A percentile compares a stretch with the other conserved stretches of the same genome.
phyloP scores from a whole-genome alignment of 2,329 filamentous ascomycete species.

The Fusarium denticulatum region DNA sequence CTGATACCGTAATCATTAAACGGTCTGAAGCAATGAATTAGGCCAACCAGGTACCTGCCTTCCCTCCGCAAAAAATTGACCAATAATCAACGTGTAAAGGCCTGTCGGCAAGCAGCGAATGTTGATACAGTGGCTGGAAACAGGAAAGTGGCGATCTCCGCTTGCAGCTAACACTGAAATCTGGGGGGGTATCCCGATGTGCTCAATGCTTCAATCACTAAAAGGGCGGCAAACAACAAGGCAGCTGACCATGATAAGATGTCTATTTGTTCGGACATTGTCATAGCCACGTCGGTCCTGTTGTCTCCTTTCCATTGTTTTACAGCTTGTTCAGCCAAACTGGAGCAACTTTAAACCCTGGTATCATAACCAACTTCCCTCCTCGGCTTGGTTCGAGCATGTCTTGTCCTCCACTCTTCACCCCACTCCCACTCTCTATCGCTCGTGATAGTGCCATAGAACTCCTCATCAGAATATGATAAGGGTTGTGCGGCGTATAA shows the following conservation, averaged over 20 bases:
- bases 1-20: not conserved
- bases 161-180: slow-evolving; percentile 18
- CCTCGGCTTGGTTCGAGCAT: slow-evolving; percentile 23
- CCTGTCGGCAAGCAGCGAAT: slow-evolving; percentile 30
- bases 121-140: slow-evolving; percentile 12
- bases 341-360: not conserved
- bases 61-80: not conserved
- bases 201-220: slow-evolving; percentile 16
- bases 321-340: not conserved
- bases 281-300: not conserved
- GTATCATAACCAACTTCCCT: slow-evolving; percentile 11
- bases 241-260: slow-evolving; percentile 26
- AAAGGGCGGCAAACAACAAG: slow-evolving; percentile 20
- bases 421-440: slow-evolving; percentile 24
- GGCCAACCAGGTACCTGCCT: not conserved
- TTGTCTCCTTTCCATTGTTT: not conserved
- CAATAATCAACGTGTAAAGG: slow-evolving; percentile 5
- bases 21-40: not conserved
- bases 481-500: slow-evolving; percentile 19
- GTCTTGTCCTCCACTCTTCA: slow-evolving; percentile 13
- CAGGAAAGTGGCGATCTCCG: slow-evolving; percentile 51
- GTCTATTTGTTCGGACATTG: not conserved
- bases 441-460: slow-evolving; percentile 20
- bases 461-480: slow-evolving; percentile 23
- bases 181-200: slow-evolving; percentile 21